Evolutionary conservation across 1,284 basidiomycete genomes (phyloP).

Genomic region (Fomitopsis pinicola): DNA sequence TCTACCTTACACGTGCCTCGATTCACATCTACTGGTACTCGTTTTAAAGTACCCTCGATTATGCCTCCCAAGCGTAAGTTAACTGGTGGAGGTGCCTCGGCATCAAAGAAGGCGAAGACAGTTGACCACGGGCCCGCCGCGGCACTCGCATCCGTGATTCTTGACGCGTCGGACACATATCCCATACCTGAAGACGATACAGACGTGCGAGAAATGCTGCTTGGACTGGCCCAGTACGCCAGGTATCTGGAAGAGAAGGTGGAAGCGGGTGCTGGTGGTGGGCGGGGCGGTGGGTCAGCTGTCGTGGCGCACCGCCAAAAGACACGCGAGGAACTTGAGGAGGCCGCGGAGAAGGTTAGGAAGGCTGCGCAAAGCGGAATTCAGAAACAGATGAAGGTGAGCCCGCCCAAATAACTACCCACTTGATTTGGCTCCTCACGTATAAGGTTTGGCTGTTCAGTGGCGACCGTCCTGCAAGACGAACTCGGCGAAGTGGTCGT

Average conservation of each 20-base stretch:
- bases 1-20: not conserved
- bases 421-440: not conserved
- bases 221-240: conserved; percentile 42
- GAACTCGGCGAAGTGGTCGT: conserved; percentile 44
- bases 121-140: conserved; percentile 30
- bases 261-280: conserved; percentile 5
- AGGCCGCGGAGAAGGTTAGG: conserved; percentile 42
- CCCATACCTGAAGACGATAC: conserved; percentile 32
- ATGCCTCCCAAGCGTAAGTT: conserved; percentile 35
- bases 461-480: conserved; percentile 52
- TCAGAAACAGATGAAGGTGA: conserved; percentile 48
- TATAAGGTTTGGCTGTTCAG: conserved; percentile 22
- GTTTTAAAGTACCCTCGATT: not conserved
- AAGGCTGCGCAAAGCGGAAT: conserved; percentile 47
- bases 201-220: conserved; percentile 27
- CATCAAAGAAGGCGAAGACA: conserved; percentile 27
- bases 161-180: conserved; percentile 32
- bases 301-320: conserved; percentile 25
- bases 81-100: conserved; percentile 17
- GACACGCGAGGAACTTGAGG: conserved; percentile 35
- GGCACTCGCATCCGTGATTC: conserved; percentile 32
- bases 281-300: conserved; percentile 6
- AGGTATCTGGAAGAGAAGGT: conserved; percentile 35
- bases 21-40: not conserved
- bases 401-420: conserved; percentile 12